Evolutionary conservation across 1,284 basidiomycete species (phyloP).

Genomic region (Ceratobasidium sp.): DNA sequence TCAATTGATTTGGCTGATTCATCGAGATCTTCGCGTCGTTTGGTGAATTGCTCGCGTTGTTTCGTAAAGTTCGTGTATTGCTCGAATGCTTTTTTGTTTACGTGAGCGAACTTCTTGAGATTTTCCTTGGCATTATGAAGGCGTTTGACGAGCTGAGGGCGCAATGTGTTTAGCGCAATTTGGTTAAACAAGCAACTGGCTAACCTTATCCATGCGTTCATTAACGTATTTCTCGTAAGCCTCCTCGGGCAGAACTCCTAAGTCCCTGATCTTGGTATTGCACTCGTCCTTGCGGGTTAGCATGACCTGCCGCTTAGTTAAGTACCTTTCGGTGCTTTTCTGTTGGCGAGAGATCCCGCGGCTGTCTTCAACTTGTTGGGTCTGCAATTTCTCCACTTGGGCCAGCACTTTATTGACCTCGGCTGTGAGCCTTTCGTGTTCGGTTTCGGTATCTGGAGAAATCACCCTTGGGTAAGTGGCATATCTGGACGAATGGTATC

Average conservation of each 20-base stretch:
- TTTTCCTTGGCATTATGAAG: conserved; percentile 90
- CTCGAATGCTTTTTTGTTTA: conserved; percentile 99
- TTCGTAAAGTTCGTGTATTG: conserved; percentile 98
- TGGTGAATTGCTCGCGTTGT: conserved; percentile 89
- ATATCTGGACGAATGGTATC: not conserved
- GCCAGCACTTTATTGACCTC: conserved; percentile 70
- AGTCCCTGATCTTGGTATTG: conserved; percentile 91
- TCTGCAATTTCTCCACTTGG: conserved; percentile 77
- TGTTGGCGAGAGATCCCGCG: conserved; percentile 87
- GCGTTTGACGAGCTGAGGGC: conserved; percentile 79
- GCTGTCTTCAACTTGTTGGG: conserved; percentile 83
- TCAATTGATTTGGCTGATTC: conserved; percentile 88
- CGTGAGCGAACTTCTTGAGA: conserved; percentile 95
- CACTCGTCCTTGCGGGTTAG: conserved; percentile 87
- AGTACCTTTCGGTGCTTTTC: conserved; percentile 93
- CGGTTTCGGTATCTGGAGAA: conserved; percentile 52
- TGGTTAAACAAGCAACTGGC: conserved; percentile 43
- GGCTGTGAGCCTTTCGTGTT: conserved; percentile 64
- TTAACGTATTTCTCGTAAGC: conserved; percentile 94
- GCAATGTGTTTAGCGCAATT: not conserved
- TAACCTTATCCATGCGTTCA: conserved; percentile 80
- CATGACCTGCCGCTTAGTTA: conserved; percentile 89
- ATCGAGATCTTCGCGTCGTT: conserved; percentile 89
- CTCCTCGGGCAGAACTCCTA: conserved; percentile 96
- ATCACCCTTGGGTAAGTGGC: not conserved